phyloP scores from a whole-genome alignment of 208 protist genomes.

The Crithidia brevicula region DNA sequence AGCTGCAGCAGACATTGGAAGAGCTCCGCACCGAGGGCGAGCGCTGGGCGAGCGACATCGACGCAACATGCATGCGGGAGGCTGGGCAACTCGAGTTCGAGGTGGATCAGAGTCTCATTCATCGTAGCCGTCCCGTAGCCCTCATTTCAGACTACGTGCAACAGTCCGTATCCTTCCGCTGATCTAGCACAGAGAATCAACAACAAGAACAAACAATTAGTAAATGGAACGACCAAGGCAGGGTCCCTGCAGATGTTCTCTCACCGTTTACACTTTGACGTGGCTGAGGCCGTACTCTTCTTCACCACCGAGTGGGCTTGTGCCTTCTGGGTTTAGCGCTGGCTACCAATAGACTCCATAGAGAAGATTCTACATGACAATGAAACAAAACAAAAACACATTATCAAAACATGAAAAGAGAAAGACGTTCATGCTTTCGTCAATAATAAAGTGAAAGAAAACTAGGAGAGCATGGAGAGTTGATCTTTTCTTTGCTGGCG shows the following conservation, averaged over 20 bases:
- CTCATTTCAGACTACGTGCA: constrained; percentile 33
- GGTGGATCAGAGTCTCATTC: constrained; percentile 39
- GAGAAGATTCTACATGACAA: constrained; percentile 3
- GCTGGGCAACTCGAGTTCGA: constrained; percentile 47
- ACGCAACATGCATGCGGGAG: constrained; percentile 38
- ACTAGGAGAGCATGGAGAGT: too few relatives aligned
- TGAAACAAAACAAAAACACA: too few relatives aligned
- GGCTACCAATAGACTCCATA: constrained; percentile 23
- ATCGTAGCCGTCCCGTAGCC: constrained; percentile 15
- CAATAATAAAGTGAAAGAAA: too few relatives aligned
- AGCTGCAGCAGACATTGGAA: constrained; percentile 74
- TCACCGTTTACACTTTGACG: too few relatives aligned
- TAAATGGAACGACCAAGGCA: too few relatives aligned
- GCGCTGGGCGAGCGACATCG: constrained; percentile 34
- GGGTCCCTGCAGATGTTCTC: too few relatives aligned
- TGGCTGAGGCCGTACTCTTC: too few relatives aligned
- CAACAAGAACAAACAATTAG: neutral
- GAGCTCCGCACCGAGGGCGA: constrained; percentile 60
- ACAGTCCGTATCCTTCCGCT: constrained; percentile 4
- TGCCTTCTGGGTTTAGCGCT: too few relatives aligned
- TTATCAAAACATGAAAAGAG: too few relatives aligned
- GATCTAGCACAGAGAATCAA: neutral
- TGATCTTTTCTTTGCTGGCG: too few relatives aligned
- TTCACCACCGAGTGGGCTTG: too few relatives aligned
- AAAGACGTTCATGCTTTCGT: too few relatives aligned